phyloP scores from a whole-genome alignment of 2,329 filamentous ascomycete genomes.

The Neopestalotiopsis rosae region DNA sequence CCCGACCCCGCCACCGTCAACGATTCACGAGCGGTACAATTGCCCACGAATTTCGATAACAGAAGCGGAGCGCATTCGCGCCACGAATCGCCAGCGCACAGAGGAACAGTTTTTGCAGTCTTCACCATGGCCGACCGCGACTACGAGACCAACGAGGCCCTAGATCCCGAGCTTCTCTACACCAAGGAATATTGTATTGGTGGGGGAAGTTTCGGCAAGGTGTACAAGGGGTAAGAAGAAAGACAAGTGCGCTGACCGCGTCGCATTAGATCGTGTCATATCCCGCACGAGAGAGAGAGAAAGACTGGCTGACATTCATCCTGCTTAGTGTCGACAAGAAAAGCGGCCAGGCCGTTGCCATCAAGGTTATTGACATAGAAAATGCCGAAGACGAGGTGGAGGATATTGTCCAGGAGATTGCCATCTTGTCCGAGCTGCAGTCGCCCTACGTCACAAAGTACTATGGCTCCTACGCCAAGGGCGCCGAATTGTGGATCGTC shows the following conservation, averaged over 20 bases:
- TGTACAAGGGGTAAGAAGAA: slow-evolving; percentile 87
- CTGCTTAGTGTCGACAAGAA: slow-evolving; percentile 80
- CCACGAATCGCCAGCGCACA: not conserved
- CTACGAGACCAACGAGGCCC: slow-evolving; percentile 56
- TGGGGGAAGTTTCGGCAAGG: slow-evolving; percentile 96
- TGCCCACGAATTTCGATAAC: not conserved
- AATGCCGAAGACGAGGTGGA: slow-evolving; percentile 99
- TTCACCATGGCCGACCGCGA: slow-evolving; percentile 53
- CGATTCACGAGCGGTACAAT: not conserved
- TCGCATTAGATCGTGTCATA: not conserved
- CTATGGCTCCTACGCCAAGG: slow-evolving; percentile 95
- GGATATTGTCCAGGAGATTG: slow-evolving; percentile 98
- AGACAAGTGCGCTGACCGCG: slow-evolving; percentile 16
- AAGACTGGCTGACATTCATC: slow-evolving; percentile 22
- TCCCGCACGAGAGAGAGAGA: not conserved
- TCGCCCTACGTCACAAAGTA: slow-evolving; percentile 98
- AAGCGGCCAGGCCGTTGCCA: slow-evolving; percentile 91
- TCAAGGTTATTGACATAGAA: slow-evolving; percentile 98
- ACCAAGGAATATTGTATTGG: slow-evolving; percentile 95
- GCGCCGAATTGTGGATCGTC: slow-evolving; percentile 97
- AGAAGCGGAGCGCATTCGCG: not conserved
- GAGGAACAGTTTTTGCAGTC: not conserved
- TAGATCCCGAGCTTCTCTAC: slow-evolving; percentile 90
- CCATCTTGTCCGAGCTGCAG: slow-evolving; percentile 93
- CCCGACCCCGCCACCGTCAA: not conserved